A percentile compares a stretch with the other conserved stretches of the same genome.
phyloP scores from a whole-genome alignment of 768 basidiomycete species.

The Suillus bovinus region DNA sequence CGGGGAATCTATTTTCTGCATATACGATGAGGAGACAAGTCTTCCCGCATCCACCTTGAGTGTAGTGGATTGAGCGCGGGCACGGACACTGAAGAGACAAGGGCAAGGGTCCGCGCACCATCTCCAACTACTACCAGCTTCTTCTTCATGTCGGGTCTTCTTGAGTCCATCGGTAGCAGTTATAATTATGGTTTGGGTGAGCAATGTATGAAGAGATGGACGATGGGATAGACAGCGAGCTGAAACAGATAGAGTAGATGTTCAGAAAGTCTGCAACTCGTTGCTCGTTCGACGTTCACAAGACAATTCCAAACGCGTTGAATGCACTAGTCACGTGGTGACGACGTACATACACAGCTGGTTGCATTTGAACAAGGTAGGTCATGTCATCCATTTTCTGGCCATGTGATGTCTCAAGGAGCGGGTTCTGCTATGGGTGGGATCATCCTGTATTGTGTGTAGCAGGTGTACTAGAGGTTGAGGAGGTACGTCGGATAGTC shows the following conservation, averaged over 20 bases:
- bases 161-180: constrained; percentile 28
- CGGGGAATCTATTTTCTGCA: constrained; percentile 94
- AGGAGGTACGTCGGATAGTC: constrained; percentile 30
- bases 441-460: constrained; percentile 45
- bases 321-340: background rate
- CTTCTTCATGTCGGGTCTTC: constrained; percentile 78
- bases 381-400: constrained; percentile 50
- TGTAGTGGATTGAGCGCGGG: constrained; percentile 26
- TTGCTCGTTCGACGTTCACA: background rate
- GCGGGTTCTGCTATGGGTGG: constrained; percentile 66
- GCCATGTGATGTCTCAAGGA: constrained; percentile 49
- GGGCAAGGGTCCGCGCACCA: constrained; percentile 50
- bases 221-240: background rate
- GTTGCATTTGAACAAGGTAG: background rate
- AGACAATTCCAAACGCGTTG: constrained; percentile 4
- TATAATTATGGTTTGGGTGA: background rate
- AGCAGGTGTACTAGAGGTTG: constrained; percentile 46
- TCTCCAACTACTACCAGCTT: constrained; percentile 90
- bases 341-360: background rate
- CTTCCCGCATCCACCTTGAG: constrained; percentile 82
- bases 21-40: constrained; percentile 96
- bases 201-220: background rate
- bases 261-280: background rate
- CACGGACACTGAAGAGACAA: constrained; percentile 22
- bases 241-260: background rate